A percentile compares a stretch with the other conserved stretches of the same genome.
Conservation (phyloP, 2,329 filamentous ascomycete genomes). For the Xylariaceae sp. region DNA sequence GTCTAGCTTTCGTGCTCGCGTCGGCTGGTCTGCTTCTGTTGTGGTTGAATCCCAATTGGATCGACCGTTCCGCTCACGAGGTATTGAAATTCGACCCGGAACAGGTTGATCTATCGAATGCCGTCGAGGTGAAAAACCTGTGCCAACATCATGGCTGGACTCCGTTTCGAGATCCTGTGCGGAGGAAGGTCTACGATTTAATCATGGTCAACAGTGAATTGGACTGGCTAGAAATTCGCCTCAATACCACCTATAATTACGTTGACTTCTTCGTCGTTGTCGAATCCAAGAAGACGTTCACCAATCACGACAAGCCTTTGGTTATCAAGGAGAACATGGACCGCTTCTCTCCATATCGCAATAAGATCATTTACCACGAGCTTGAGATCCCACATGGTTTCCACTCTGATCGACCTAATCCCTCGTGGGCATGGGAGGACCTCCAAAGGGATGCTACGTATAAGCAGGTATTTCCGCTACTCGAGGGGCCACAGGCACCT, state of each 20-base stretch:
- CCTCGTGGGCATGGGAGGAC: constrained; percentile 53
- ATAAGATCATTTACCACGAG: constrained; percentile 64
- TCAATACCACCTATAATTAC: constrained; percentile 58
- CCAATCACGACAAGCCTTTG: constrained; percentile 57
- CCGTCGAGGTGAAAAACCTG: constrained; percentile 25
- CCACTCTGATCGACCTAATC: constrained; percentile 39
- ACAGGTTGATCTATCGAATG: constrained; percentile 25
- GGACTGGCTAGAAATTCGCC: constrained; percentile 66
- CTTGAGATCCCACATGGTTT: constrained; percentile 49
- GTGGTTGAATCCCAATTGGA: constrained; percentile 37
- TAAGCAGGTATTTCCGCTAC: constrained; percentile 55
- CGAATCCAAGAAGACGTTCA: constrained; percentile 62
- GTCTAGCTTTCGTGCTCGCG: constrained; percentile 19
- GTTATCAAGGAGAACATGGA: constrained; percentile 55
- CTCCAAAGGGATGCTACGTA: constrained; percentile 59
- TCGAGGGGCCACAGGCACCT: constrained; percentile 47
- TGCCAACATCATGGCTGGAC: constrained; percentile 45
- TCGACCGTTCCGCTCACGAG: constrained; percentile 33
- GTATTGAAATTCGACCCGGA: constrained; percentile 28
- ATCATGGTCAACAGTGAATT: constrained; percentile 66
- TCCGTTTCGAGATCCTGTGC: constrained; percentile 35
- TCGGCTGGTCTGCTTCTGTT: constrained; percentile 28
- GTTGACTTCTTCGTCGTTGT: constrained; percentile 70
- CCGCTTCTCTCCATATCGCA: constrained; percentile 54
- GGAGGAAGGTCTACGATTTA: constrained; percentile 62